Conservation (phyloP, 2,329 filamentous ascomycete species). For the Penicillium occitanis region DNA sequence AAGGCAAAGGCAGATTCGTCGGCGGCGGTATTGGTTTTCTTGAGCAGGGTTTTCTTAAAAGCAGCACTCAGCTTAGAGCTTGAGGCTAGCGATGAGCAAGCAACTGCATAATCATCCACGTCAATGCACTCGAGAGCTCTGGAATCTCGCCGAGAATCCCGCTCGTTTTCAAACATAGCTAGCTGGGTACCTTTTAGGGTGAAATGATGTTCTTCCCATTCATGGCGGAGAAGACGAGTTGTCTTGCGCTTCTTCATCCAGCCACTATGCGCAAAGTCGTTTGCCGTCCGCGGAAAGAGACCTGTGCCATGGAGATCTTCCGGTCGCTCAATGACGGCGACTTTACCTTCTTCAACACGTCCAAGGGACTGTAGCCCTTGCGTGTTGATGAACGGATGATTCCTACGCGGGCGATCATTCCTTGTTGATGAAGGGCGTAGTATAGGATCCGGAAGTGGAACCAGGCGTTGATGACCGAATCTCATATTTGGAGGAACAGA, state of each 20-base stretch:
- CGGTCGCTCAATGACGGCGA: background rate
- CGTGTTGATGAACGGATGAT: slow-evolving; percentile 2
- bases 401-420: slow-evolving; percentile 21
- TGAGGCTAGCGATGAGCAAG: slow-evolving; percentile 71
- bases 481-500: slow-evolving; percentile 94
- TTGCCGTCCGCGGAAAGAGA: slow-evolving; percentile 5
- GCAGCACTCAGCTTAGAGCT: slow-evolving; percentile 81
- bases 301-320: background rate
- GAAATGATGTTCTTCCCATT: slow-evolving; percentile 92
- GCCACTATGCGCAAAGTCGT: slow-evolving; percentile 69
- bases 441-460: slow-evolving; percentile 24
- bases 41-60: slow-evolving; percentile 63
- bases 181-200: slow-evolving; percentile 74
- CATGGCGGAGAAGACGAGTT: slow-evolving; percentile 81
- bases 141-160: slow-evolving; percentile 27
- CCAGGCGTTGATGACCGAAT: slow-evolving; percentile 55
- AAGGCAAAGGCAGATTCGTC: slow-evolving; percentile 43
- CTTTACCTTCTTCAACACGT: slow-evolving; percentile 30
- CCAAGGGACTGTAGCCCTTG: slow-evolving; percentile 25
- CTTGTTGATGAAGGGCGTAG: slow-evolving; percentile 26
- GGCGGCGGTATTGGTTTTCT: slow-evolving; percentile 40
- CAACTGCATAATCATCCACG: slow-evolving; percentile 43
- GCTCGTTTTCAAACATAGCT: slow-evolving; percentile 36
- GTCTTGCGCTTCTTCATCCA: slow-evolving; percentile 95
- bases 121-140: slow-evolving; percentile 37